phyloP scores from a whole-genome alignment of 257 asterid species.

The Perilla frutescens region DNA sequence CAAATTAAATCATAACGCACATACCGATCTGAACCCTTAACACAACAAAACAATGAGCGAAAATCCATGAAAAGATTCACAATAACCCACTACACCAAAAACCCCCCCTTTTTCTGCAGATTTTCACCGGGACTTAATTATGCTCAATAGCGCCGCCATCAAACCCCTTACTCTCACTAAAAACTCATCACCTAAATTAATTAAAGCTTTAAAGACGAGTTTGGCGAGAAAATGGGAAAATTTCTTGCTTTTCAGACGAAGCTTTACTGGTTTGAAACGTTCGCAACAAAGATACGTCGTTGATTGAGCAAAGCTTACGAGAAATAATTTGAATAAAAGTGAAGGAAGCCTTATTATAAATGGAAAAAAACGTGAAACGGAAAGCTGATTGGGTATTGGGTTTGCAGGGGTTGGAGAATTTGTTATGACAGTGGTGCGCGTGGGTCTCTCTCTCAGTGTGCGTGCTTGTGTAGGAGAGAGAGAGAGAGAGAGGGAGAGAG shows the following conservation, averaged over 20 bases:
- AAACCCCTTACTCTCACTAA: slow-evolving; percentile 23
- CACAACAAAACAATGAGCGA: slow-evolving; percentile 59
- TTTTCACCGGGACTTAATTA: slow-evolving; percentile 14
- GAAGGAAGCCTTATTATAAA: slow-evolving; percentile 16
- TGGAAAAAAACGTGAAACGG: slow-evolving; percentile 32
- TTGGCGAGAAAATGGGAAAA: slow-evolving; percentile 30
- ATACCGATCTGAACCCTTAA: slow-evolving; percentile 73
- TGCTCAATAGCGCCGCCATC: slow-evolving; percentile 39
- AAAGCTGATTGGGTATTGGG: slow-evolving; percentile 35
- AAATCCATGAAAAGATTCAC: slow-evolving; percentile 61
- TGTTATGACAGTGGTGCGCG: slow-evolving; percentile 28
- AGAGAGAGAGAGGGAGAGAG: slow-evolving; percentile 8
- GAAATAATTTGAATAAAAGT: slow-evolving; percentile 33
- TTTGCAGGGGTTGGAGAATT: slow-evolving; percentile 34
- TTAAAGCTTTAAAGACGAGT: slow-evolving; percentile 14
- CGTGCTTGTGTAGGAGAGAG: neutral
- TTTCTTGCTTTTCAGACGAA: slow-evolving; percentile 17
- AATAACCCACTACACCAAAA: slow-evolving; percentile 31
- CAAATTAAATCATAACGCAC: slow-evolving; percentile 35
- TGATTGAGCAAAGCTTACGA: slow-evolving; percentile 37
- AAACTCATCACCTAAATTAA: slow-evolving; percentile 21
- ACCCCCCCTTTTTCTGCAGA: slow-evolving; percentile 35
- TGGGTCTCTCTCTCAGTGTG: slow-evolving; percentile 24
- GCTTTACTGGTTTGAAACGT: neutral
- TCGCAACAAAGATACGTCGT: slow-evolving; percentile 6